A percentile compares a stretch with the other conserved stretches of the same genome.
Evolutionary conservation across 2,329 filamentous ascomycete genomes (phyloP).

Genomic region (Nemania abortiva): DNA sequence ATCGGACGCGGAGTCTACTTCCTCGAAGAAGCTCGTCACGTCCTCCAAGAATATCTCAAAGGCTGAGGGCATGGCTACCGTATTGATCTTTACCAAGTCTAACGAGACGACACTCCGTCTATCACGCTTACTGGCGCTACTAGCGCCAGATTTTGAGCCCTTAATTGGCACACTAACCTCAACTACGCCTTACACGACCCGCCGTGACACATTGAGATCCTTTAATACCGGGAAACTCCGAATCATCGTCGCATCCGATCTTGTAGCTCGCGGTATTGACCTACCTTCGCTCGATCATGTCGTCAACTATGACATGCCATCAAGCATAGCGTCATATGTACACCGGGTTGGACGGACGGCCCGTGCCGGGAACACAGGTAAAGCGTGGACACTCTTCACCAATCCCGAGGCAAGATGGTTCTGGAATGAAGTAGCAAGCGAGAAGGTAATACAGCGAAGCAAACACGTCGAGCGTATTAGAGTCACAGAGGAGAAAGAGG

Average conservation of each 20-base stretch:
- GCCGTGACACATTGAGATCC: constrained; percentile 74
- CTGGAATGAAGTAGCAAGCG: constrained; percentile 80
- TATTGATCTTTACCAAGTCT: constrained; percentile 89
- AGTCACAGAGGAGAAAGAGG: constrained; percentile 55
- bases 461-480: constrained; percentile 62
- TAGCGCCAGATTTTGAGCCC: constrained; percentile 69
- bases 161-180: constrained; percentile 80
- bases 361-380: constrained; percentile 78
- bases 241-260: constrained; percentile 89
- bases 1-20: constrained; percentile 39
- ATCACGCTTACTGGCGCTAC: constrained; percentile 78
- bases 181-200: constrained; percentile 77
- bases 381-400: constrained; percentile 88
- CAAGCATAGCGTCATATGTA: constrained; percentile 84
- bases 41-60: constrained; percentile 5
- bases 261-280: constrained; percentile 92
- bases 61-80: constrained; percentile 54
- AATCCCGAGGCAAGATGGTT: constrained; percentile 92
- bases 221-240: constrained; percentile 73
- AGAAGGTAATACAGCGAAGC: constrained; percentile 54
- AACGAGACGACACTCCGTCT: constrained; percentile 90
- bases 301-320: constrained; percentile 92
- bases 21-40: constrained; percentile 6
- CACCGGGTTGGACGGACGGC: constrained; percentile 94
- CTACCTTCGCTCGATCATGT: constrained; percentile 83